These are phyloP conservation scores for Trichophaea hybrida DNA, from an alignment of 2,329 filamentous ascomycete genomes.

Conservation along the genomic window DNA sequence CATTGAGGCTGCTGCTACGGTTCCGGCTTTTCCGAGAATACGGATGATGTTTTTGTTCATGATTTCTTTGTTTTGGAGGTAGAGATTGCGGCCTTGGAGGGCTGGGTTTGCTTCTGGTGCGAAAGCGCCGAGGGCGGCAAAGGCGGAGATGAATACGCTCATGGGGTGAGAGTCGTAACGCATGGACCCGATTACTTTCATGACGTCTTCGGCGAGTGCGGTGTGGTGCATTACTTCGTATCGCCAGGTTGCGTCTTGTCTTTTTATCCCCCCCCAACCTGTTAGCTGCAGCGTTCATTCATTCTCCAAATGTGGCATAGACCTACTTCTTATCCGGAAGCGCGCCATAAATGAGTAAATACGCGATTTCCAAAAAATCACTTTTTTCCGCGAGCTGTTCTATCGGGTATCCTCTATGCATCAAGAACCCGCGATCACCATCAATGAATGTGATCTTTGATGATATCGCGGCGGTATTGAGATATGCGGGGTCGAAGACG, in stretches of 20 bases:
- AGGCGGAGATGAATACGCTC: conserved; percentile 39
- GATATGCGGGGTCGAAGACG: conserved; percentile 40
- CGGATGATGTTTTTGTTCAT: conserved; percentile 42
- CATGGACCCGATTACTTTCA: conserved; percentile 22
- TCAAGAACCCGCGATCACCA: conserved; percentile 39
- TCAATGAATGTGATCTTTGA: conserved; percentile 42
- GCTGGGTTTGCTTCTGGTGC: conserved; percentile 40
- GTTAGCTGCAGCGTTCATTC: too few species aligned
- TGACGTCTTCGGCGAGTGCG: conserved; percentile 27
- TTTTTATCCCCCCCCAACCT: too few species aligned
- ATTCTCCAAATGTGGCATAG: too few species aligned
- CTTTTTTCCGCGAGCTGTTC: conserved; percentile 39
- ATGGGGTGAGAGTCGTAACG: conserved; percentile 38
- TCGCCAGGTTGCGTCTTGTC: conserved; percentile 34
- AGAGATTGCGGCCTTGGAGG: conserved; percentile 38
- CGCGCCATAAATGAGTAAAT: conserved; percentile 40
- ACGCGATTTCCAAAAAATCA: conserved; percentile 39
- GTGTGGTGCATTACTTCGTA: conserved; percentile 41
- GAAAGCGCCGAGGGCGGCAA: conserved; percentile 39
- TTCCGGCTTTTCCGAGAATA: conserved; percentile 40
- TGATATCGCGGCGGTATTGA: conserved; percentile 40
- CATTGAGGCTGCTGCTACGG: conserved; percentile 39
- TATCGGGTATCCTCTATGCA: conserved; percentile 41
- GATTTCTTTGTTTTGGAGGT: conserved; percentile 34
- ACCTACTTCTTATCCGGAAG: conserved; percentile 35